These are phyloP conservation scores for Gynostemma pentaphyllum DNA, from an alignment of 306 rosid species.

Conservation along the genomic window DNA sequence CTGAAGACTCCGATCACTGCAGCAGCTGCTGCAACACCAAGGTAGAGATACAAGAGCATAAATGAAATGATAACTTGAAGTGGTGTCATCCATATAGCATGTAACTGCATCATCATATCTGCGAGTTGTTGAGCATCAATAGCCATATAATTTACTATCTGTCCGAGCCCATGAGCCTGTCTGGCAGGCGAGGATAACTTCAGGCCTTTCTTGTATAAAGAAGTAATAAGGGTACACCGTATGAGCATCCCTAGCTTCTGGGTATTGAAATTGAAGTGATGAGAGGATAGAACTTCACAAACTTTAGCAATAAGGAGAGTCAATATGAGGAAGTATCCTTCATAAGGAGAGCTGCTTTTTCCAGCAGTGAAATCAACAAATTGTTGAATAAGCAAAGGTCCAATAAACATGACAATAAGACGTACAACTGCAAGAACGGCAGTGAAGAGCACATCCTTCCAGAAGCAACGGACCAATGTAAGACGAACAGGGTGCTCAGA, in stretches of 20 bases:
- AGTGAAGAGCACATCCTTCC: slow-evolving; percentile 60
- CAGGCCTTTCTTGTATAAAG: slow-evolving; percentile 76
- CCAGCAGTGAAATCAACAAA: slow-evolving; percentile 78
- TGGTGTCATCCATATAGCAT: slow-evolving; percentile 84
- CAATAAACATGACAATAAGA: slow-evolving; percentile 60
- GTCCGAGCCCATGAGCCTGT: slow-evolving; percentile 86
- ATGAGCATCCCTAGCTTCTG: slow-evolving; percentile 94
- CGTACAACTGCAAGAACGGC: slow-evolving; percentile 62
- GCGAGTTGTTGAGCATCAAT: slow-evolving; percentile 86
- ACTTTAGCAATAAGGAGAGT: slow-evolving; percentile 57
- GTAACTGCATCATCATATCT: slow-evolving; percentile 87
- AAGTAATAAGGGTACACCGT: slow-evolving; percentile 63
- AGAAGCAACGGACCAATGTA: slow-evolving; percentile 69
- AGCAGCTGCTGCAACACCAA: slow-evolving; percentile 47
- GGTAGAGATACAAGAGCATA: slow-evolving; percentile 42
- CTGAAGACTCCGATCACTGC: slow-evolving; percentile 37
- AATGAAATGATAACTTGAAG: slow-evolving; percentile 58
- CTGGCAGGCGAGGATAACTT: slow-evolving; percentile 65
- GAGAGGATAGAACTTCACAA: slow-evolving; percentile 58
- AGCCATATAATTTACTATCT: slow-evolving; percentile 94
- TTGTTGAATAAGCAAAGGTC: slow-evolving; percentile 63
- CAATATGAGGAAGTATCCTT: slow-evolving; percentile 76
- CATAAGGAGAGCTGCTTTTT: slow-evolving; percentile 54
- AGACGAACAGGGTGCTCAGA: slow-evolving; percentile 60
- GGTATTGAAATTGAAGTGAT: slow-evolving; percentile 81